phyloP scores from a whole-genome alignment of 1,284 basidiomycete species.

The Pseudozyma hubeiensis region DNA sequence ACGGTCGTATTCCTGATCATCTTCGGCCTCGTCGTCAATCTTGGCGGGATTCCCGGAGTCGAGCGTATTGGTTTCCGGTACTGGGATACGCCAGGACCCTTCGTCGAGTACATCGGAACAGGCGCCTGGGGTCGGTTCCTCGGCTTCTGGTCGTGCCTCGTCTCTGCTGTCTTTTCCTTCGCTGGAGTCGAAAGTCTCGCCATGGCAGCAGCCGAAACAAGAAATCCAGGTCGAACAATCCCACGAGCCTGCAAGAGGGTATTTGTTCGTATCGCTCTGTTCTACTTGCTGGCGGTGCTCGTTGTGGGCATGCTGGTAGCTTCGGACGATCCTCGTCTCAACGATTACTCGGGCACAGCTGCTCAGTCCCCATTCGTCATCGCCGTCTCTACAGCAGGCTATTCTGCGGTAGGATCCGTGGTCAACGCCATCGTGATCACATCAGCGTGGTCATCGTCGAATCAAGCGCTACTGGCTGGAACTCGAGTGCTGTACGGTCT shows the following conservation, averaged over 20 bases:
- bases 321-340: conserved; percentile 69
- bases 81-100: conserved; percentile 70
- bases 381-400: conserved; percentile 67
- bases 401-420: conserved; percentile 69
- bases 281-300: conserved; percentile 73
- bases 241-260: conserved; percentile 72
- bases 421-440: conserved; percentile 83
- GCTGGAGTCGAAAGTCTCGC: conserved; percentile 77
- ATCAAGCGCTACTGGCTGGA: conserved; percentile 82
- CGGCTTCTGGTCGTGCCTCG: conserved; percentile 62
- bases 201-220: conserved; percentile 55
- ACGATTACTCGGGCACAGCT: conserved; percentile 39
- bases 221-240: conserved; percentile 48
- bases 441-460: conserved; percentile 87
- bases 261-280: conserved; percentile 78
- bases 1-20: conserved; percentile 54
- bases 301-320: conserved; percentile 83
- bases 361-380: conserved; percentile 55
- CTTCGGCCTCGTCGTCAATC: conserved; percentile 47
- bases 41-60: conserved; percentile 50
- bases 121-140: conserved; percentile 74
- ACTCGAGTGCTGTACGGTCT: conserved; percentile 81
- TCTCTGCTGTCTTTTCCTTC: conserved; percentile 81
- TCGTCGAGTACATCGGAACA: conserved; percentile 65
- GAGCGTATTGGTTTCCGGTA: conserved; percentile 56